Conservation (phyloP, 345 rosid species). For the Bruguiera gymnorhiza region DNA sequence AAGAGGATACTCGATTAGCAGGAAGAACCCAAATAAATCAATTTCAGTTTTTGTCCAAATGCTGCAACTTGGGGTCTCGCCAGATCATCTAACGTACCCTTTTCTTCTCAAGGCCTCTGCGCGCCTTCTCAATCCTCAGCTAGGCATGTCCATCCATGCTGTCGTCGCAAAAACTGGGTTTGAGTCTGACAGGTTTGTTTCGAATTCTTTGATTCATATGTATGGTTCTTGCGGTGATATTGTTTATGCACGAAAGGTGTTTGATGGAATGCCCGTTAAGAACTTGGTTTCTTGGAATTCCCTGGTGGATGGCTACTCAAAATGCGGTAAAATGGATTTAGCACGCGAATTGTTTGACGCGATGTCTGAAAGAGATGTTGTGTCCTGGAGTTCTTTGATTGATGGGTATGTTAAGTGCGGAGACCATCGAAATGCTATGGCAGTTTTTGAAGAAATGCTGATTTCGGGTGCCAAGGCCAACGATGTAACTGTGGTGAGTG, state of each 20-base stretch:
- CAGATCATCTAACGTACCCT: conserved; percentile 73
- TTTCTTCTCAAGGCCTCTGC: conserved; percentile 65
- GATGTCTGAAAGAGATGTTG: conserved; percentile 64
- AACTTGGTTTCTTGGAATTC: conserved; percentile 81
- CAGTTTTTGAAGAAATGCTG: conserved; percentile 57
- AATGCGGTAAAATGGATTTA: conserved; percentile 51
- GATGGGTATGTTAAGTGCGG: conserved; percentile 75
- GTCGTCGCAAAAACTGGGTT: conserved; percentile 48
- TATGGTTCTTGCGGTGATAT: conserved; percentile 52
- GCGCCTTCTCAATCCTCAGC: conserved; percentile 40
- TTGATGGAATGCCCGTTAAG: conserved; percentile 57
- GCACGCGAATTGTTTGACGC: conserved; percentile 56
- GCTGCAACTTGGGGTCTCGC: conserved; percentile 46
- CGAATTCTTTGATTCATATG: conserved; percentile 67
- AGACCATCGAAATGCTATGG: conserved; percentile 55
- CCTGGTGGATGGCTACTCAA: conserved; percentile 68
- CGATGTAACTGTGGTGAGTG: conserved; percentile 88
- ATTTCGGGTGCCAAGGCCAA: conserved; percentile 49
- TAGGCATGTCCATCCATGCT: conserved; percentile 48
- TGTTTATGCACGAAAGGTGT: conserved; percentile 49
- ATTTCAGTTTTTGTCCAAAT: conserved; percentile 46
- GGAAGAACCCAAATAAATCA: conserved; percentile 49
- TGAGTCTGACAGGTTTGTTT: conserved; percentile 50
- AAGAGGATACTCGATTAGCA: conserved; percentile 59
- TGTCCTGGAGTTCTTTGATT: conserved; percentile 83